These are phyloP conservation scores for Silene coronaria DNA, from an alignment of 179 eudicot species.

Conservation along the genomic window DNA sequence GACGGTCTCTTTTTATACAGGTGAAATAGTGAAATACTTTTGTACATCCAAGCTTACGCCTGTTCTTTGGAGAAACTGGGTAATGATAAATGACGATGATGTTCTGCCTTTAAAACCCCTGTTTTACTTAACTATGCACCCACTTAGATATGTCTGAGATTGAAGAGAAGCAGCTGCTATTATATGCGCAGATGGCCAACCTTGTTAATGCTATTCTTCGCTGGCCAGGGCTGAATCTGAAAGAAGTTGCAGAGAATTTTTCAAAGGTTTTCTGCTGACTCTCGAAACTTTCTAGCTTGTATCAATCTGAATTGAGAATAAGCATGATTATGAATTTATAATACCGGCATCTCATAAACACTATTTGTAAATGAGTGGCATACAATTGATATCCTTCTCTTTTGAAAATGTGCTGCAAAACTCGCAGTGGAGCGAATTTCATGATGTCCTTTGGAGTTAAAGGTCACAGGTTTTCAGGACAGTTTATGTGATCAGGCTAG, in stretches of 20 bases:
- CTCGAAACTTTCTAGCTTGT: not conserved
- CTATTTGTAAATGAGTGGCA: not conserved
- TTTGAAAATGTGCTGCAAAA: not conserved
- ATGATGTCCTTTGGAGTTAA: not conserved
- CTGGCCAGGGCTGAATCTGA: constrained; percentile 53
- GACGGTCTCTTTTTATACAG: not conserved
- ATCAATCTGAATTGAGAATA: not conserved
- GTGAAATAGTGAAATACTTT: not conserved
- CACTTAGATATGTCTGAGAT: constrained; percentile 67
- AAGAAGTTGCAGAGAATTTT: constrained; percentile 74
- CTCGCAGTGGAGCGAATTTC: too few species aligned
- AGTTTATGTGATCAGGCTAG: not conserved
- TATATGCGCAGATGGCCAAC: constrained; percentile 97
- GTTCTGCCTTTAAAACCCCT: not conserved
- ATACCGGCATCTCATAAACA: not conserved
- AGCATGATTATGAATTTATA: constrained; percentile 1
- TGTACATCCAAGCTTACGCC: not conserved
- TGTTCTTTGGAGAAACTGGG: not conserved
- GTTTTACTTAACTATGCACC: constrained; percentile 33
- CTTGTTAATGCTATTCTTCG: constrained; percentile 64
- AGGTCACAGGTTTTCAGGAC: not conserved
- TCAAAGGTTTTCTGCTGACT: constrained; percentile 55
- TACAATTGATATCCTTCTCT: not conserved
- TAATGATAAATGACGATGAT: not conserved
- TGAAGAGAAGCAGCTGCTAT: constrained; percentile 62